These are phyloP conservation scores for Populus tremula DNA, from an alignment of 345 rosid species.

Conservation along the genomic window DNA sequence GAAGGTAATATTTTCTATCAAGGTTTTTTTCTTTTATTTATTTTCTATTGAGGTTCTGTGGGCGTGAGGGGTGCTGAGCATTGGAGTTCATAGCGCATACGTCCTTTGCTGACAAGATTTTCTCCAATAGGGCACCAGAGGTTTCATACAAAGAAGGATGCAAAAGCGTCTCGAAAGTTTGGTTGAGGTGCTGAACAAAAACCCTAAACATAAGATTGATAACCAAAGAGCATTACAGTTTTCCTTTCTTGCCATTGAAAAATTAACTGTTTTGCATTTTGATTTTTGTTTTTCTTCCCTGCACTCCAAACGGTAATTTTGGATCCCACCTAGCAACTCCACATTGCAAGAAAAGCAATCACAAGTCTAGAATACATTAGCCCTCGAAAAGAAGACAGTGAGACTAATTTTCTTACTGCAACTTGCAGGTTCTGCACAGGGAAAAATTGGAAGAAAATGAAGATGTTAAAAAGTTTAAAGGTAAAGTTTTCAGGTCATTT, in stretches of 20 bases:
- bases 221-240: neutral
- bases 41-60: neutral
- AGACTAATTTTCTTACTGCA: conserved; percentile 17
- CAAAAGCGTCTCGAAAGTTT: conserved; percentile 64
- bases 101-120: conserved; percentile 18
- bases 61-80: neutral
- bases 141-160: conserved; percentile 83
- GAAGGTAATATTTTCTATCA: conserved; percentile 47
- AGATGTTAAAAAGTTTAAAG: conserved; percentile 34
- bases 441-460: conserved; percentile 39
- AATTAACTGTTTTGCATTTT: neutral
- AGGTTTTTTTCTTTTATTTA: neutral
- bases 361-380: neutral
- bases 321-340: conserved; percentile 1
- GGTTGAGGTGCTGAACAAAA: conserved; percentile 57
- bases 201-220: conserved; percentile 4
- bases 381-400: conserved; percentile 5
- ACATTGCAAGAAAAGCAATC: conserved; percentile 5
- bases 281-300: neutral
- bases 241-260: neutral
- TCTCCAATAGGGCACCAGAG: conserved; percentile 62
- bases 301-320: neutral
- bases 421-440: conserved; percentile 54
- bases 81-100: neutral
- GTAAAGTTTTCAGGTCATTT: conserved; percentile 27